These are phyloP conservation scores for Tetraselmis chui DNA, from an alignment of 139 green algal genomes.

Conservation along the genomic window DNA sequence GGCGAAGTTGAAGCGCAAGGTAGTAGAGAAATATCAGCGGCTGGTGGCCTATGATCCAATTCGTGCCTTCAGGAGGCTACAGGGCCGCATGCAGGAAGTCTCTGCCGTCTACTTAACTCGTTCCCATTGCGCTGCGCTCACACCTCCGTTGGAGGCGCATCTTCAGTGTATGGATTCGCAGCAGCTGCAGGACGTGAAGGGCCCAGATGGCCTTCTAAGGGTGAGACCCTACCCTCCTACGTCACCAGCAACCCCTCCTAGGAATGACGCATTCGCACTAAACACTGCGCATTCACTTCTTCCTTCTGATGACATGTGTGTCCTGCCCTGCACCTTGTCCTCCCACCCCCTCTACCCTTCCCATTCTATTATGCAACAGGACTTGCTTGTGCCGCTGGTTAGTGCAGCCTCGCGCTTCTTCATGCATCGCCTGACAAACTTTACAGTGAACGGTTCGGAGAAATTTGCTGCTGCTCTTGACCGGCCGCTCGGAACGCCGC, in stretches of 20 bases:
- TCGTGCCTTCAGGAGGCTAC: background rate
- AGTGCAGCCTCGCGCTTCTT: background rate
- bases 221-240: slow-evolving; percentile 12
- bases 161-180: too few species aligned
- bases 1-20: background rate
- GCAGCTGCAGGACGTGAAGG: slow-evolving; percentile 23
- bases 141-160: too few species aligned
- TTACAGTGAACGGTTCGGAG: slow-evolving; percentile 31
- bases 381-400: background rate
- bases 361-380: too few species aligned
- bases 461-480: slow-evolving; percentile 42
- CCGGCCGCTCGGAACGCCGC: slow-evolving; percentile 32
- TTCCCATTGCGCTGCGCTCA: too few species aligned
- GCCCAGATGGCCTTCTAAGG: slow-evolving; percentile 22
- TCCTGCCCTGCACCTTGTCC: too few species aligned
- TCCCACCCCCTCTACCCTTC: too few species aligned
- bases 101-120: too few species aligned
- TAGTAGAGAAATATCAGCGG: background rate
- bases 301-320: too few species aligned
- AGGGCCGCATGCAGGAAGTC: background rate
- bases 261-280: too few species aligned
- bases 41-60: background rate
- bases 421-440: slow-evolving; percentile 30
- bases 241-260: background rate
- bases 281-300: too few species aligned